Conservation (phyloP, 331 rosid species). For the Stylosanthes scabra region DNA sequence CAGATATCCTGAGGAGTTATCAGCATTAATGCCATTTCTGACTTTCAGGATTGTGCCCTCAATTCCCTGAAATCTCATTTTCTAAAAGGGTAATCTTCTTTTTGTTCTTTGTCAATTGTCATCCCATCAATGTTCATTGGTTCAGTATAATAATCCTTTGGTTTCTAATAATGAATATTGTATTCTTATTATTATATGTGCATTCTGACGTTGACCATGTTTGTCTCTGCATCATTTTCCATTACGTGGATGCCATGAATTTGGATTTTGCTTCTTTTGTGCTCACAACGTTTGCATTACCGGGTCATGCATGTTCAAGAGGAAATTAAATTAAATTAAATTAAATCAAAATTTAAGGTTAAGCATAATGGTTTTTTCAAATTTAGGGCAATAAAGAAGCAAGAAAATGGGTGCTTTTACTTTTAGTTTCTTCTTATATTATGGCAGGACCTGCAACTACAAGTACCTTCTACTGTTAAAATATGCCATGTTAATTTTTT, state of each 20-base stretch:
- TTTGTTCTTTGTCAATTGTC: slow-evolving; percentile 18
- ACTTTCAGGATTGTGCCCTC: slow-evolving; percentile 52
- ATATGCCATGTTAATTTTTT: slow-evolving; percentile 12
- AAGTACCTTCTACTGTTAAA: background rate
- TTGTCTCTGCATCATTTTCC: slow-evolving; percentile 36
- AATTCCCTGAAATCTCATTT: slow-evolving; percentile 27
- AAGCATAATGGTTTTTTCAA: slow-evolving; percentile 17
- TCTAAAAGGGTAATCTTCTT: background rate
- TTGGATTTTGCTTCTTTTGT: slow-evolving; percentile 37
- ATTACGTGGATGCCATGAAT: slow-evolving; percentile 51
- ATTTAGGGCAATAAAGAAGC: slow-evolving; percentile 10
- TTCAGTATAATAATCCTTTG: slow-evolving; percentile 6
- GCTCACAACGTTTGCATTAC: slow-evolving; percentile 24
- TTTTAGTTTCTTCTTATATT: background rate
- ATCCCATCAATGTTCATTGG: too few relatives aligned
- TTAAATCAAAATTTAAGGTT: slow-evolving; percentile 1
- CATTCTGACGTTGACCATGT: slow-evolving; percentile 41
- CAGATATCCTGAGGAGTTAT: slow-evolving; percentile 27
- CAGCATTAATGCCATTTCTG: slow-evolving; percentile 35
- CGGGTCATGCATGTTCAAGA: slow-evolving; percentile 29
- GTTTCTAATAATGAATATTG: slow-evolving; percentile 10
- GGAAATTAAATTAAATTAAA: slow-evolving; percentile 23
- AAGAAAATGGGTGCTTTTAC: background rate
- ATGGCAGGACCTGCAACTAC: background rate
- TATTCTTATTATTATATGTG: background rate